These are phyloP conservation scores for Pythium dissimile DNA, from an alignment of 352 stramenopile genomes.

Conservation along the genomic window DNA sequence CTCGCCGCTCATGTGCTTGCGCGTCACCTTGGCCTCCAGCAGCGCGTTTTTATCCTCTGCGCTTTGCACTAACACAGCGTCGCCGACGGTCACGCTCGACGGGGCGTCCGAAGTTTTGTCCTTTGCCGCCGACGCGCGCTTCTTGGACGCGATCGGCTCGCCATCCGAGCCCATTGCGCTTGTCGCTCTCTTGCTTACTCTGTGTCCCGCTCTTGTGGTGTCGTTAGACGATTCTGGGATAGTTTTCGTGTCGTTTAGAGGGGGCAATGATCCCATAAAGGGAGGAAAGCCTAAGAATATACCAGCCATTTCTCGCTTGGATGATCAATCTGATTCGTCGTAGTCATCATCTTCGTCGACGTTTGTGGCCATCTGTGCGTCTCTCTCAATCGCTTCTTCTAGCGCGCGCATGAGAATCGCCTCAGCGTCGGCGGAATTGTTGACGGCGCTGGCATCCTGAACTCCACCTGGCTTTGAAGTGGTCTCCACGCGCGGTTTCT, in stretches of 20 bases:
- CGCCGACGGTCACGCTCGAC: conserved; percentile 1
- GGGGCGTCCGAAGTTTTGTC: neutral
- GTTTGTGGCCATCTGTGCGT: neutral
- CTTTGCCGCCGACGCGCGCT: conserved; percentile 3
- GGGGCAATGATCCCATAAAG: neutral
- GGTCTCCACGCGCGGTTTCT: conserved; percentile 7
- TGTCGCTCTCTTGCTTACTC: no score
- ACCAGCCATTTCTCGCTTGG: neutral
- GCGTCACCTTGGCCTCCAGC: conserved; percentile 8
- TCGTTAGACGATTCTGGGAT: no score
- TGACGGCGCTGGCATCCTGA: neutral
- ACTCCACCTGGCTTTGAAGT: neutral
- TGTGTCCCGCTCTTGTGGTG: no score
- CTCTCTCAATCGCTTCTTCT: conserved; percentile 11
- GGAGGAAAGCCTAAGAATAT: neutral
- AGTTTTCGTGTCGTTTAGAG: no score
- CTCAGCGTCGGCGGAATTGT: conserved; percentile 1
- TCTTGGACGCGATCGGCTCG: conserved; percentile 1
- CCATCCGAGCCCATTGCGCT: conserved; percentile 5
- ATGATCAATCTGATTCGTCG: conserved; percentile 28
- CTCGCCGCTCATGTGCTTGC: conserved; percentile 24
- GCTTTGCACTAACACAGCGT: conserved; percentile 13
- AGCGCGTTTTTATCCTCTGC: conserved; percentile 7
- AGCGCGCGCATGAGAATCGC: conserved; percentile 12
- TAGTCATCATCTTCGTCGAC: conserved; percentile 29